A percentile compares a stretch with the other conserved stretches of the same genome.
Conservation (phyloP, 805 yeast species). For the Teunomyces pallodes region DNA sequence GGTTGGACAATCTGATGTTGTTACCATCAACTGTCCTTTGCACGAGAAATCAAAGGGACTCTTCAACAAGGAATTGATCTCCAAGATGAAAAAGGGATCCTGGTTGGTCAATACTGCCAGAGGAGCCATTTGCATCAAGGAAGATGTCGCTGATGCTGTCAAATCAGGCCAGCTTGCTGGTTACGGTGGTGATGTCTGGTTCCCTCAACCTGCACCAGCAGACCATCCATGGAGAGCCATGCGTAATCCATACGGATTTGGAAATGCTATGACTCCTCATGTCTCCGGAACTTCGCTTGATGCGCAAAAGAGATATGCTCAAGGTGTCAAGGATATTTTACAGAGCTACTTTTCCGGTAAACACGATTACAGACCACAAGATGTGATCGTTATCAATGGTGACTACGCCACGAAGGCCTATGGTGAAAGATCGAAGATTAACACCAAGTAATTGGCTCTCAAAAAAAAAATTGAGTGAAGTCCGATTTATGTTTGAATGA, state of each 20-base stretch:
- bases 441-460: not conserved
- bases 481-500: not conserved
- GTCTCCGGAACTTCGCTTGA: conserved; percentile 77
- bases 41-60: conserved; percentile 68
- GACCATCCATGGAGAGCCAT: conserved; percentile 76
- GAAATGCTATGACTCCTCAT: conserved; percentile 86
- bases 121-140: conserved; percentile 72
- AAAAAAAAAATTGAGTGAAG: not conserved
- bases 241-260: conserved; percentile 64
- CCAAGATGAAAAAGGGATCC: conserved; percentile 36
- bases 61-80: conserved; percentile 60
- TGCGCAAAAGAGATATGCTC: conserved; percentile 73
- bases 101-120: conserved; percentile 16
- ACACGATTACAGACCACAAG: conserved; percentile 71
- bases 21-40: conserved; percentile 75
- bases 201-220: conserved; percentile 78
- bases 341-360: conserved; percentile 60
- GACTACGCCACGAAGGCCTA: conserved; percentile 72
- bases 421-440: conserved; percentile 40
- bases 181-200: conserved; percentile 86
- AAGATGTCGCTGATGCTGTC: conserved; percentile 76
- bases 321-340: conserved; percentile 66
- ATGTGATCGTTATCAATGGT: conserved; percentile 69
- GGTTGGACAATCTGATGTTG: conserved; percentile 66
- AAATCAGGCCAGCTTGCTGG: conserved; percentile 67